A percentile compares a stretch with the other conserved stretches of the same genome.
phyloP scores from a whole-genome alignment of 2,329 filamentous ascomycete species.

The Alternaria gaisen region DNA sequence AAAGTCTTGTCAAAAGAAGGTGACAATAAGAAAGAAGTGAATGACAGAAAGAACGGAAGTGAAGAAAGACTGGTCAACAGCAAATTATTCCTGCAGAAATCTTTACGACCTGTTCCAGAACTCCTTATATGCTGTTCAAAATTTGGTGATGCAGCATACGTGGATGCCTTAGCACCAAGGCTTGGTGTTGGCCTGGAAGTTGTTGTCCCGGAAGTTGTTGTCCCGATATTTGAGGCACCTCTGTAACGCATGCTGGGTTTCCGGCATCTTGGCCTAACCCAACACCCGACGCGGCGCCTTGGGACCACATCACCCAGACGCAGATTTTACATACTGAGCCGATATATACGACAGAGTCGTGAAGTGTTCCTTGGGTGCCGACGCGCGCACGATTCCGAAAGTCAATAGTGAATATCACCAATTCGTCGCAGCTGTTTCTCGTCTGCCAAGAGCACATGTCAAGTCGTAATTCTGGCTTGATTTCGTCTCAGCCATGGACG shows the following conservation, averaged over 20 bases:
- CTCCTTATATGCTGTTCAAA: conserved; percentile 9
- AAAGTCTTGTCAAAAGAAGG: conserved; percentile 12
- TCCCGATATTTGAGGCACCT: conserved; percentile 29
- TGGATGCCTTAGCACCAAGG: conserved; percentile 28
- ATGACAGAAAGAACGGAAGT: conserved; percentile 13
- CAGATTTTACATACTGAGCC: not conserved
- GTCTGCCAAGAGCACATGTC: not conserved
- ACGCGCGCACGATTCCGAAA: not conserved
- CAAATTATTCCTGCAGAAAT: conserved; percentile 21
- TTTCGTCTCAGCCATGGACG: not conserved
- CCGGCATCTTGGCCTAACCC: conserved; percentile 22
- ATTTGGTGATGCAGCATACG: not conserved
- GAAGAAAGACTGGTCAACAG: conserved; percentile 41
- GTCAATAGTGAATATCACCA: not conserved
- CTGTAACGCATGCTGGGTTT: conserved; percentile 26
- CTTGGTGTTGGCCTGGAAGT: conserved; percentile 28
- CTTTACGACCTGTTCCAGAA: not conserved
- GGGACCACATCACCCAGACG: not conserved
- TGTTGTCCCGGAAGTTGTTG: conserved; percentile 20
- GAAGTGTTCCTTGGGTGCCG: not conserved
- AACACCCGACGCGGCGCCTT: conserved; percentile 4
- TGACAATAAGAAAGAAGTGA: conserved; percentile 19
- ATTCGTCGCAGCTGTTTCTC: not conserved
- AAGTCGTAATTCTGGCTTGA: not conserved
- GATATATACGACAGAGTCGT: not conserved